Evolutionary conservation across 2,329 filamentous ascomycete species (phyloP), one percentile per base, ranked within the genome.

Genomic region (Lizonia empirigonia): DNA sequence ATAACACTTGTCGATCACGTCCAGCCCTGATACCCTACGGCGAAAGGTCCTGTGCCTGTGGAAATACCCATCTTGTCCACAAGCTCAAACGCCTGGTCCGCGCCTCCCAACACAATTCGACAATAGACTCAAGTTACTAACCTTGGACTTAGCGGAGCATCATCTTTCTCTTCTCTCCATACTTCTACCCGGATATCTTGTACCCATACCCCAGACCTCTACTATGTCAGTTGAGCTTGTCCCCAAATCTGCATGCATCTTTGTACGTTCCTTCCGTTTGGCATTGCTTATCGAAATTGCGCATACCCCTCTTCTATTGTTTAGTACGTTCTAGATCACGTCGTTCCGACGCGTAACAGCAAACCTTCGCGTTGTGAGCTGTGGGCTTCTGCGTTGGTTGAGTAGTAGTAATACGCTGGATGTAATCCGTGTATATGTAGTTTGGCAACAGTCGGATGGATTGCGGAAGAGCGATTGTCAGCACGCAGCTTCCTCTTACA

Each of bases 241-340:
- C 13, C 16, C 18, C 30, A 32, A 37, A 49, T 55, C 29, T 50
- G 40, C 42, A 44, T 37, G 48, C 29, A 39, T 44, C 27, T 44
- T 49, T 48, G 34, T 36, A 37, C 55, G 19, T 48, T 29, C 42
- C 29, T 40, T 50, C 52, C 50, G 49, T 44, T 46, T 53, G 44
- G 40, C 44, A 56, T 51, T 51, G 46, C 27, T 53, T 63, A 51
- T 52, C 52, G 35, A 59, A 44, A 51, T 49, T 58, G 62, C 62
- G 62, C 62, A 64, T 64, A 64, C 62, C 62, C 62, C 45, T 57
- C 36, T 60, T 50, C 44, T 56, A 60, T 56, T 60, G 50, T 53
- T 59, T 55, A 44, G 50, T 46, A 53, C 40, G 36, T 54, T 30
- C 45, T 58, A 60, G 48, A 58, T 54, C 44, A 58, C 38, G 51